phyloP scores from a whole-genome alignment of 2,329 filamentous ascomycete species.

The Phoma sp. region DNA sequence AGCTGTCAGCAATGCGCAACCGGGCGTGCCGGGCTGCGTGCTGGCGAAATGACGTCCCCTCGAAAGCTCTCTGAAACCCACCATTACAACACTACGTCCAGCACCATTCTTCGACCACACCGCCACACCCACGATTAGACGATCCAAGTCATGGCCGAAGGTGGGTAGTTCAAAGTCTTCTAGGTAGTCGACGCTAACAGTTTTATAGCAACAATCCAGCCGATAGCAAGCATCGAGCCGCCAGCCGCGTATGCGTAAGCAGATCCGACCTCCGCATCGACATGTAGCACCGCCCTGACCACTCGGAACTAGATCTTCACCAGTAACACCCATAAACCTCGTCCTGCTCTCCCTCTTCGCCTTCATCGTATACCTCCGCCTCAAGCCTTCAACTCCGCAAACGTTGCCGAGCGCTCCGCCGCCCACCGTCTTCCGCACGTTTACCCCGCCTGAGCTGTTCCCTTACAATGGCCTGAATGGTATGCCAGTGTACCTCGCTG shows the following conservation, averaged over 20 bases:
- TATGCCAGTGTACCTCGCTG: conserved; percentile 84
- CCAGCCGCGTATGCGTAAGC: conserved; percentile 54
- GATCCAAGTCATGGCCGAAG: conserved; percentile 9
- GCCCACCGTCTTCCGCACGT: conserved; percentile 85
- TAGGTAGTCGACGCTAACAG: not conserved
- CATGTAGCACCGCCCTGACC: conserved; percentile 22
- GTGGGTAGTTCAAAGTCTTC: conserved; percentile 1
- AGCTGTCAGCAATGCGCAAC: conserved; percentile 8
- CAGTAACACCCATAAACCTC: conserved; percentile 67
- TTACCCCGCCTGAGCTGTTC: conserved; percentile 81
- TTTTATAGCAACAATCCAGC: conserved; percentile 3
- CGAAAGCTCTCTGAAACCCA: conserved; percentile 11
- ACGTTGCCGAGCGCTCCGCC: conserved; percentile 63
- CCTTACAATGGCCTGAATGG: conserved; percentile 80
- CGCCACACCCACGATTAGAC: conserved; percentile 2
- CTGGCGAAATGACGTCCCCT: conserved; percentile 5
- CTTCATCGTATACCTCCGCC: conserved; percentile 64
- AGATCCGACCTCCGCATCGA: conserved; percentile 1
- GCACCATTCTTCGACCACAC: conserved; percentile 10
- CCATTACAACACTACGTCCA: conserved; percentile 11
- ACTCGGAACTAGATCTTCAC: conserved; percentile 54
- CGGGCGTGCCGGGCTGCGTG: not conserved
- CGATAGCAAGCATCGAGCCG: conserved; percentile 32
- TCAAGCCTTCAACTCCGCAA: conserved; percentile 60
- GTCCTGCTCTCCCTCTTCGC: conserved; percentile 65